Evolutionary conservation across 2,329 filamentous ascomycete genomes (phyloP), one percentile per base, ranked within the genome.

Genomic region (Sclerotiophoma versabilis): DNA sequence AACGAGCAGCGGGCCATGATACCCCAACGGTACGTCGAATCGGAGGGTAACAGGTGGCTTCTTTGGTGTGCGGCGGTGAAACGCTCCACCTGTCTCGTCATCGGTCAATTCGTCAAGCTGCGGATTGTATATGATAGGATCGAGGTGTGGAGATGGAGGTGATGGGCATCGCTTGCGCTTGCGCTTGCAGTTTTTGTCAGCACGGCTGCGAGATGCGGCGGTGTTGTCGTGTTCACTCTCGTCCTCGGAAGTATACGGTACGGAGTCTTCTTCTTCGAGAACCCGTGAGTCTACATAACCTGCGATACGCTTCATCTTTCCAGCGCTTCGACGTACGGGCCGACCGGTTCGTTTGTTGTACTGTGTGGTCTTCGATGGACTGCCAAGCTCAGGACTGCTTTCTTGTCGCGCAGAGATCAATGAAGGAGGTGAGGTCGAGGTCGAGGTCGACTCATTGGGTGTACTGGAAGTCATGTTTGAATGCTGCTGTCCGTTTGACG

Each of bases 21-120:
- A 79, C 10, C 77, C 78, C 2, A 72, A 59, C 8, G 78, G 78
- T 6, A 81, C 70, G 54, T 80, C 78, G 69, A 81, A 73, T n/a
- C 76, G 78, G 22, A 81, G 62, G 25, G 73, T 70, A 30, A 79
- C 62, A 0, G 75, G 68, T 12, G 65, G 37, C 33, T 59, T 57
- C 47, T 64, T 63, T 4, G 48, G 39, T 14, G 50, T 55, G 25
- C 54, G 58, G 37, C 61, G 62, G 42, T 60, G 60, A 8, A 54
- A 60, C 17, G 55, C 51, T 3, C 58, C 54, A 15, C 52, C 54
- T n/a, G 48, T 50, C 37, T 75, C 70, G 9, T 65, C 59, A 15
- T 74, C 72, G 4, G 68, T 71, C 15, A 63, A 43, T 14, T 65
- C 61, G 15, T 70, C 69, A 15, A 66, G 56, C 30, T 64, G 60